Base-by-base conservation (phyloP, 106 monocot genomes). In the Narthecium ossifragum region DNA sequence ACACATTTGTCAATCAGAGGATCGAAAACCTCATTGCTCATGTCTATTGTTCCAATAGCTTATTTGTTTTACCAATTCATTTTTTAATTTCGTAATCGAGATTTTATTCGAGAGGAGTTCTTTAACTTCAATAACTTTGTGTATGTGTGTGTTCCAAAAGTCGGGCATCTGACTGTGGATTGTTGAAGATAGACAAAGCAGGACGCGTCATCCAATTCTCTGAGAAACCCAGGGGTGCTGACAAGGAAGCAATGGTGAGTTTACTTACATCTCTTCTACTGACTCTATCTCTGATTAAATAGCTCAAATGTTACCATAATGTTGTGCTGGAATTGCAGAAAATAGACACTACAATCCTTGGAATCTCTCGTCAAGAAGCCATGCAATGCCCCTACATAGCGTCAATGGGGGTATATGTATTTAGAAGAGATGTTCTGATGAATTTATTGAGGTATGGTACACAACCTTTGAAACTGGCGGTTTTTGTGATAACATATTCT, bases 371-470 rank as follows among this genome's bases (percentile, higher is more conserved):
- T 57, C 70, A 70, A 69, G 85, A 80, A 56, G 75, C 80, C 37
- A 30, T 34, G 27, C 72, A 65, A 53, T 71, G 70, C 53, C 89
- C 94, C 3, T 94, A 78, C 57, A 83, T 94, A 55, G 89, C 93
- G 29, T 94, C 93, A 4, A 94, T 89, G 93, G 93, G 93, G 24
- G 83, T 94, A 9, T 94, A 94, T 66, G 75, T 86, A 39, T 94
- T 94, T 31, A 74, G 62, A 73, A 69, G 72, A 55, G 85, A 94
- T 50, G 53, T 78, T 40, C 80, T 94, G 53, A 66, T 89, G 14
- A 85, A 94, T 26, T 80, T 89, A 70, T 82, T 94, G 5, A 80
- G 67, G 93, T 82, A 75, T 70, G 66, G 59, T 59, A 1, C 21
- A 39, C 34, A 4, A 18, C 2, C 8, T 27, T 25, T 0, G 17